Evolutionary conservation across 208 protist species (phyloP), one percentile per base, ranked within the genome.

Genomic region (Acanthamoeba royreba): DNA sequence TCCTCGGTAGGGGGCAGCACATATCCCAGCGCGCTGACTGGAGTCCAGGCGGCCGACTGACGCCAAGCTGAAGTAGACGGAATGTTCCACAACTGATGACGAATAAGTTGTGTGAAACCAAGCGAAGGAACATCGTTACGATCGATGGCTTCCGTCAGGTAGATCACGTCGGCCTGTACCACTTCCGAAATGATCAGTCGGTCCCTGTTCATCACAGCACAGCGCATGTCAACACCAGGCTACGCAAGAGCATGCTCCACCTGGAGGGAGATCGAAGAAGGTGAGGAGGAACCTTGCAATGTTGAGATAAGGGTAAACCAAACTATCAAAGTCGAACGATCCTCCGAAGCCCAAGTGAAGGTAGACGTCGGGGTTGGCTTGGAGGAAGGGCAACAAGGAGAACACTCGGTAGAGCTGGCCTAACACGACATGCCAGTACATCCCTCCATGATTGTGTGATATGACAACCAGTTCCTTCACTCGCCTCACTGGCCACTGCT

Each of bases 381-480:
- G 52, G n/a, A 91, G 11, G 52, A 74, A 91, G 35, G 85, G 85
- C 4, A 91, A 9, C 28, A 91, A 13, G n/a, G 40, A 7, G 25
- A 72, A 91, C 33, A 91, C n/a, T 4, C 85, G 33, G 61, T 74
- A 91, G 53, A 35, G 72, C 46, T 91, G 53, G 61, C 85, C 72
- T 45, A 72, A 25, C 53, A 91, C 43, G 31, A 52, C 8, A 45
- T 91, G 85, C 85, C 85, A 91, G 85, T 74, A 91, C 85, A 91
- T 91, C 28, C 28, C 85, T 22, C 49, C 25, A 40, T 91, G 85
- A 1, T 19, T 63, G 43, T 91, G 85, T 8, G 55, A 74, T 0
- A 91, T 49, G 33, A 91, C 85, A 13, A 91, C 61, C 53, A 91
- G 40, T 40, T 91, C 85, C 61, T 91, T 91, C 22, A 72, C 85